Evolutionary conservation across 345 rosid species (phyloP).

Genomic region (Crucihimalaya himalaica): DNA sequence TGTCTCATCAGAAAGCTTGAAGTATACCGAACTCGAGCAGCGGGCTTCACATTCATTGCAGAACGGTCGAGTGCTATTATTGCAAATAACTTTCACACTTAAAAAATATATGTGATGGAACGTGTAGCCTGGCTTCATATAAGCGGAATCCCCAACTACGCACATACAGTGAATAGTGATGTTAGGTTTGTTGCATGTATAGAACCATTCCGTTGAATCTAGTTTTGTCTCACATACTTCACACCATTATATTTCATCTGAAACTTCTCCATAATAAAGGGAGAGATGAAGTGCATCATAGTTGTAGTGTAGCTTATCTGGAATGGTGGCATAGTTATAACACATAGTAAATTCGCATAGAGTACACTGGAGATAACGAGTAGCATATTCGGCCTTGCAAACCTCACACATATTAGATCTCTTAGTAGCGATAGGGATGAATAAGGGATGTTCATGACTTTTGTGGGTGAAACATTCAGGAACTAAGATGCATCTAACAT

Average conservation of each 20-base stretch:
- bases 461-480: background rate
- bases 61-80: background rate
- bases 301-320: background rate
- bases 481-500: background rate
- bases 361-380: background rate
- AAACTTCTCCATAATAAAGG: background rate
- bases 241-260: background rate
- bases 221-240: background rate
- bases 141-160: background rate
- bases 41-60: background rate
- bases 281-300: background rate
- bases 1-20: background rate
- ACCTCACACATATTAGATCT: background rate
- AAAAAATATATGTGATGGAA: background rate
- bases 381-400: background rate
- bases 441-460: constrained; percentile 9
- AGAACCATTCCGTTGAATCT: background rate
- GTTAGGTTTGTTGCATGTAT: background rate
- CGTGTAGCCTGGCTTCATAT: background rate
- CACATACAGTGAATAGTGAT: background rate
- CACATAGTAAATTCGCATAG: background rate
- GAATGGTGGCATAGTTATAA: background rate
- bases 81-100: background rate
- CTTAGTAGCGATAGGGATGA: background rate
- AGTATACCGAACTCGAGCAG: background rate